Conservation (phyloP, 192 early-diverging fungal species). For the Kappamyces sp. region DNA sequence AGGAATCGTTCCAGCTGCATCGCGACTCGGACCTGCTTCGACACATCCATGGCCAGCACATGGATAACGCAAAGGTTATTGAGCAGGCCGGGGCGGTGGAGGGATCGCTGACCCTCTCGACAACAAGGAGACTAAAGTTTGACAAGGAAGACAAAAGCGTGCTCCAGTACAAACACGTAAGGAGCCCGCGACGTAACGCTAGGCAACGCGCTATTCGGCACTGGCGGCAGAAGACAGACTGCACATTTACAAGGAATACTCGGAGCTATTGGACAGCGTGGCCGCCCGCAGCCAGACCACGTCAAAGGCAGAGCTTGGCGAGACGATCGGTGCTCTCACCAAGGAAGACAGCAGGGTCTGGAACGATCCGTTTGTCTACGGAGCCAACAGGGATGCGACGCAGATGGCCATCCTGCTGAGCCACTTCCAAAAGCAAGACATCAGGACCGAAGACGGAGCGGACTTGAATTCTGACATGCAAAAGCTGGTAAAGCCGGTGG, state of each 20-base stretch:
- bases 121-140: background rate
- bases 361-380: conserved; percentile 6
- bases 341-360: background rate
- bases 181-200: background rate
- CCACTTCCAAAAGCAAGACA: conserved; percentile 4
- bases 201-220: background rate
- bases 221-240: background rate
- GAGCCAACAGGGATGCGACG: conserved; percentile 5
- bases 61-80: background rate
- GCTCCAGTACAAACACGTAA: conserved; percentile 5
- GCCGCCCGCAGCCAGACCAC: background rate
- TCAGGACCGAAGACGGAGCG: background rate
- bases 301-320: conserved; percentile 9
- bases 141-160: conserved; percentile 6
- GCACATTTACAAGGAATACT: background rate
- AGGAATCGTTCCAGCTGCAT: conserved; percentile 1
- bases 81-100: background rate
- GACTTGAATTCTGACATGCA: no score
- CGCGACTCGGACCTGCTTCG: conserved; percentile 7
- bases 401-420: conserved; percentile 10
- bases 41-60: background rate
- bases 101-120: background rate
- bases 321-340: background rate
- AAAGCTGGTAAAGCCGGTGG: no score
- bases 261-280: background rate